phyloP scores from a whole-genome alignment of 2,329 filamentous ascomycete species.

The Colletotrichum sublineola region DNA sequence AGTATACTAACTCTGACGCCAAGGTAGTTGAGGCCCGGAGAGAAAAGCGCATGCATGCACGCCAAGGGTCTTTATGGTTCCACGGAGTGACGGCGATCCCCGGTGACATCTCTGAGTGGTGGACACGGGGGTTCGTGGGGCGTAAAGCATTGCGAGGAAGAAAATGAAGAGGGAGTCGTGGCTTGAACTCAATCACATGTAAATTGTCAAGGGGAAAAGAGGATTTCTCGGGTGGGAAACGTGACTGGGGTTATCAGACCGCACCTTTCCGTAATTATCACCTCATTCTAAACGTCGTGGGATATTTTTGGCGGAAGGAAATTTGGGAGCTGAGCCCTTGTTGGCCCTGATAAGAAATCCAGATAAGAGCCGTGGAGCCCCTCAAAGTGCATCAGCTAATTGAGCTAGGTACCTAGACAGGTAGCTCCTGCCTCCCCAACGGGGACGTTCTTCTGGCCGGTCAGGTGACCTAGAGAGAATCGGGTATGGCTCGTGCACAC shows the following conservation, averaged over 20 bases:
- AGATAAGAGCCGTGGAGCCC: conserved; percentile 17
- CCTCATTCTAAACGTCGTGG: conserved; percentile 1
- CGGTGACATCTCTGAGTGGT: conserved; percentile 34
- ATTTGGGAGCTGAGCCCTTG: conserved; percentile 15
- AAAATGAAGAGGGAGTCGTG: conserved; percentile 40
- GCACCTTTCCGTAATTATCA: conserved; percentile 29
- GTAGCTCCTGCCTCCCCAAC: not conserved
- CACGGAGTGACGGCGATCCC: conserved; percentile 37
- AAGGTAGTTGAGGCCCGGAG: conserved; percentile 13
- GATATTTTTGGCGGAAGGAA: conserved; percentile 2
- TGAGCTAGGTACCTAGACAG: not conserved
- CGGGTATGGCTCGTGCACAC: conserved; percentile 33
- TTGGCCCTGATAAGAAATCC: conserved; percentile 34
- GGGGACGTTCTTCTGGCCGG: not conserved
- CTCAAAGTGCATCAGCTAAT: not conserved
- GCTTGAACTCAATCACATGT: conserved; percentile 43
- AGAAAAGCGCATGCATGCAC: conserved; percentile 38
- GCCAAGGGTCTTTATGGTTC: conserved; percentile 32
- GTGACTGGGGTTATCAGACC: conserved; percentile 6
- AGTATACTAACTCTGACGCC: conserved; percentile 18
- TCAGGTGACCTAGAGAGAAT: conserved; percentile 34
- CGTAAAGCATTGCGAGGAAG: conserved; percentile 20
- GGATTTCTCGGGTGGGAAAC: not conserved
- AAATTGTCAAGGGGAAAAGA: conserved; percentile 16
- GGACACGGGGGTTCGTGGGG: conserved; percentile 26